phyloP scores from a whole-genome alignment of 148 eudicot genomes.

The Rhododendron simsii region DNA sequence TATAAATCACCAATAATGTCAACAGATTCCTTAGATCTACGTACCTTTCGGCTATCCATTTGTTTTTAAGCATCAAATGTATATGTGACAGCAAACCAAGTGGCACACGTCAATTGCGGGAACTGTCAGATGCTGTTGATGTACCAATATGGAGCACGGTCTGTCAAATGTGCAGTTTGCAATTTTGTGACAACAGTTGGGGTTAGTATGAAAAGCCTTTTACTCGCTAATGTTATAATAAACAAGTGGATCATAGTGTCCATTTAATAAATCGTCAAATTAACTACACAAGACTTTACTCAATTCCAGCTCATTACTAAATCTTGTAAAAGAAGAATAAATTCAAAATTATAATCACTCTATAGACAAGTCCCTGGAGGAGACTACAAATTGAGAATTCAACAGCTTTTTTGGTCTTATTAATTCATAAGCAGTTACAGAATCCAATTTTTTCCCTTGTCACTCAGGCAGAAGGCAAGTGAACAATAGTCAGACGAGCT shows the following conservation, averaged over 20 bases:
- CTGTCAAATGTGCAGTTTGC: constrained; percentile 86
- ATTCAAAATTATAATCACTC: not conserved
- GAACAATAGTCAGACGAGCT: not conserved
- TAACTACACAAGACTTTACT: not conserved
- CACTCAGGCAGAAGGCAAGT: not conserved
- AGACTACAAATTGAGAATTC: not conserved
- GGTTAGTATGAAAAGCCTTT: constrained; percentile 33
- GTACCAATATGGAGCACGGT: constrained; percentile 84
- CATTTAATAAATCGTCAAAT: not conserved
- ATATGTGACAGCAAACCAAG: constrained; percentile 66
- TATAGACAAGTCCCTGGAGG: not conserved
- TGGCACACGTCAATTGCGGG: constrained; percentile 88
- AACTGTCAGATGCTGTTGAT: constrained; percentile 76
- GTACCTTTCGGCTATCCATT: not conserved
- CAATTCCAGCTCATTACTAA: not conserved
- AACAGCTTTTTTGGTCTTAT: not conserved
- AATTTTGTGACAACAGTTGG: constrained; percentile 73
- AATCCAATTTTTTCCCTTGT: not conserved
- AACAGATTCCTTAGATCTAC: not conserved
- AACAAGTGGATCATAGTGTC: not conserved
- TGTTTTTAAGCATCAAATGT: not conserved
- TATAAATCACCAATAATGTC: constrained; percentile 13
- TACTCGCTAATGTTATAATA: not conserved
- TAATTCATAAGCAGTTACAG: not conserved
- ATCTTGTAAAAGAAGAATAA: not conserved